A percentile compares a stretch with the other conserved stretches of the same genome.
Evolutionary conservation across 1,284 basidiomycete genomes (phyloP).

Genomic region (Leccinum angustisporum): DNA sequence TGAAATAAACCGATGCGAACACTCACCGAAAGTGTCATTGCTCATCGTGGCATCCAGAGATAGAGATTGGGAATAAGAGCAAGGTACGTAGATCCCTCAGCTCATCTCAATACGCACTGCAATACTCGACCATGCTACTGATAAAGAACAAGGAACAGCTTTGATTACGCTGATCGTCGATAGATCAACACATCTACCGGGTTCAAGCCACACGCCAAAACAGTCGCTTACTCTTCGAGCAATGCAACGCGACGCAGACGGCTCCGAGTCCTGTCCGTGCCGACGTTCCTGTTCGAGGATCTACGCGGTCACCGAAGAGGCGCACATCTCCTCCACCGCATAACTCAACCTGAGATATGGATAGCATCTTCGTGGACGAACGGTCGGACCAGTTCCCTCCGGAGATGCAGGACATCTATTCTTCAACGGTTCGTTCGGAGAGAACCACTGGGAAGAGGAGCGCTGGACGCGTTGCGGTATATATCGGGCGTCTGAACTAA

Average conservation of each 20-base stretch:
- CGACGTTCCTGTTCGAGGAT: no score
- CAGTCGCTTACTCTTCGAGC: slow-evolving; percentile 4
- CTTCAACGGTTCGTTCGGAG: slow-evolving; percentile 28
- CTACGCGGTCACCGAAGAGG: no score
- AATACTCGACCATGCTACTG: neutral
- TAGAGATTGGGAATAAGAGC: slow-evolving; percentile 22
- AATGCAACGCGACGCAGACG: neutral
- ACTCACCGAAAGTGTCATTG: neutral
- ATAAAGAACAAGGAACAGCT: neutral
- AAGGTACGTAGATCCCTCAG: neutral
- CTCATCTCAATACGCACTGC: neutral
- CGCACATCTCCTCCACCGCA: neutral
- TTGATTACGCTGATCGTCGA: neutral
- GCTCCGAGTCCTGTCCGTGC: no score
- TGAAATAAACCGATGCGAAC: neutral
- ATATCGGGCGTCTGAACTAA: slow-evolving; percentile 12
- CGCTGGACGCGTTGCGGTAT: slow-evolving; percentile 27
- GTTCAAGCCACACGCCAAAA: no score
- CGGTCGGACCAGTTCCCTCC: no score
- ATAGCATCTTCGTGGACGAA: slow-evolving; percentile 26
- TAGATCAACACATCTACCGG: no score
- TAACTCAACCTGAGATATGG: slow-evolving; percentile 9
- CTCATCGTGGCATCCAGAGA: neutral
- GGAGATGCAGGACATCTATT: neutral
- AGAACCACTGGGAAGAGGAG: slow-evolving; percentile 18